phyloP scores from a whole-genome alignment of 2,329 filamentous ascomycete species.

The Trichoderma sp. region DNA sequence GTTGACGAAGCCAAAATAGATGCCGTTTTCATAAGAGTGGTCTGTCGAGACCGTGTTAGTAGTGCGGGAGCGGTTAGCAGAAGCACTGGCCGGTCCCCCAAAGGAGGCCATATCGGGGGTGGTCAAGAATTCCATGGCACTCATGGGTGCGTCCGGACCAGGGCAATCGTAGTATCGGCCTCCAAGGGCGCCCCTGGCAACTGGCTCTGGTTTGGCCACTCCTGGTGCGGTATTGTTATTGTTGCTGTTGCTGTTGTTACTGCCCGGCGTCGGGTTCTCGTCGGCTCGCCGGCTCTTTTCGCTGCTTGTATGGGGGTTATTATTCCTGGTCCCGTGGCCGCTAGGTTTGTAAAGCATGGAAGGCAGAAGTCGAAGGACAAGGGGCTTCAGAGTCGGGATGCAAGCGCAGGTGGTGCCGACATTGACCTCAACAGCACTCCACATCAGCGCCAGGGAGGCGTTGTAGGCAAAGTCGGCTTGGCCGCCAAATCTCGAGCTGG shows the following conservation, averaged over 20 bases:
- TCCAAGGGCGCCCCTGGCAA: slow-evolving; percentile 25
- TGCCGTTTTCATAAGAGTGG: slow-evolving; percentile 44
- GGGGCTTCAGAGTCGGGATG: slow-evolving; percentile 87
- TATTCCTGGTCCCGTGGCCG: slow-evolving; percentile 38
- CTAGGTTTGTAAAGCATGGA: slow-evolving; percentile 57
- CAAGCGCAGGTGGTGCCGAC: slow-evolving; percentile 88
- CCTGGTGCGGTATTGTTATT: slow-evolving; percentile 19
- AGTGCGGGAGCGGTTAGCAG: slow-evolving; percentile 30
- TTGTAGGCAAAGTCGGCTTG: slow-evolving; percentile 66
- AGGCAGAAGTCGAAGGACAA: slow-evolving; percentile 68
- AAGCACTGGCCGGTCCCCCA: neutral
- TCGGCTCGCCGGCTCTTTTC: slow-evolving; percentile 37
- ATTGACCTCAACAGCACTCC: slow-evolving; percentile 90
- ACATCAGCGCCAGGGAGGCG: slow-evolving; percentile 84
- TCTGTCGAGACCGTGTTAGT: slow-evolving; percentile 42
- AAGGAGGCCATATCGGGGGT: slow-evolving; percentile 40
- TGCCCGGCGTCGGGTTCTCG: slow-evolving; percentile 33
- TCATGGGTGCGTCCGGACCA: slow-evolving; percentile 24
- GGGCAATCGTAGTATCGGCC: neutral
- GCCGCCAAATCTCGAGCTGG: slow-evolving; percentile 51
- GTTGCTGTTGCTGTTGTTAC: slow-evolving; percentile 15
- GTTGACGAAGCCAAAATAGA: slow-evolving; percentile 78
- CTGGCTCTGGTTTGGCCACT: slow-evolving; percentile 32
- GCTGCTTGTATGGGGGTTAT: slow-evolving; percentile 31
- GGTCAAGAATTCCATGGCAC: slow-evolving; percentile 50